A percentile compares a stretch with the other conserved stretches of the same genome.
phyloP scores from a whole-genome alignment of 2,329 filamentous ascomycete species.

The Penicillium sumatraense region DNA sequence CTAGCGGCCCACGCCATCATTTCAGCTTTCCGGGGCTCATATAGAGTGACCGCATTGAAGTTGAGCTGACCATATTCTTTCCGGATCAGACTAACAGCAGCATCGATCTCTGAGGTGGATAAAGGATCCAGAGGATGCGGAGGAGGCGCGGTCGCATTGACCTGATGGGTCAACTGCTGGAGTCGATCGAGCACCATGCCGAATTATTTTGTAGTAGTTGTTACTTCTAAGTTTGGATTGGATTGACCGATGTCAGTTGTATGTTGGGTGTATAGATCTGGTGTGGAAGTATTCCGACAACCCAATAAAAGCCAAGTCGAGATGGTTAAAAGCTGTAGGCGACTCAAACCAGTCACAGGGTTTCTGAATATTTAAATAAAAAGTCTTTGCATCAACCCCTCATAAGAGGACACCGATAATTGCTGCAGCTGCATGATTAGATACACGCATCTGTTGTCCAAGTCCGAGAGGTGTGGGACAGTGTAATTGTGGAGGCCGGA shows the following conservation, averaged over 20 bases:
- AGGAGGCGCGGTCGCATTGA: constrained; percentile 58
- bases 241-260: neutral
- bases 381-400: neutral
- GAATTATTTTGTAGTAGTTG: too few species aligned
- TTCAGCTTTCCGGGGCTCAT: constrained; percentile 82
- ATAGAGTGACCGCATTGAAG: constrained; percentile 85
- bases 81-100: constrained; percentile 69
- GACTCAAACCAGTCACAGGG: neutral
- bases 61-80: constrained; percentile 72
- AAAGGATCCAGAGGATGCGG: constrained; percentile 82
- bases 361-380: neutral
- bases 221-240: neutral
- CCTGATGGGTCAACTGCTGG: constrained; percentile 66
- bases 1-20: constrained; percentile 79
- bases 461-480: constrained; percentile 9
- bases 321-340: too few species aligned
- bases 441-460: neutral
- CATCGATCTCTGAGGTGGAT: constrained; percentile 71
- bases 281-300: neutral
- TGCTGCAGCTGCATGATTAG: neutral
- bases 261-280: neutral
- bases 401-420: neutral
- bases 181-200: constrained; percentile 66
- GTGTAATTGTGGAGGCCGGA: constrained; percentile 54
- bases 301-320: neutral